Conservation (phyloP, 129 eudicot genomes). For the Artemisia argyi region DNA sequence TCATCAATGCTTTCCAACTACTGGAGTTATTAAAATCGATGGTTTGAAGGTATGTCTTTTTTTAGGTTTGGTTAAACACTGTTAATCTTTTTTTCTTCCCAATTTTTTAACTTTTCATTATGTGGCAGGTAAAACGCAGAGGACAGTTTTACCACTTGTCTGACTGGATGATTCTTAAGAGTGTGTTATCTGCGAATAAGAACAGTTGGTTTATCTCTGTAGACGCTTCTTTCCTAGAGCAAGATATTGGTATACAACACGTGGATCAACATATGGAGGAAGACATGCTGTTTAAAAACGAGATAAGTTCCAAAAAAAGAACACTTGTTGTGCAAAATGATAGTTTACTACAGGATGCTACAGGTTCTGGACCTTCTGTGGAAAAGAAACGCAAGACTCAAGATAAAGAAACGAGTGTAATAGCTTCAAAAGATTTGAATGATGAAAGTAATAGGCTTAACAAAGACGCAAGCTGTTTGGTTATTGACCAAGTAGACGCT, state of each 20-base stretch:
- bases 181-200: slow-evolving; percentile 49
- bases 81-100: neutral
- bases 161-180: slow-evolving; percentile 57
- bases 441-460: slow-evolving; percentile 11
- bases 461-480: slow-evolving; percentile 5
- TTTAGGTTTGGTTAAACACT: slow-evolving; percentile 5
- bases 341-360: slow-evolving; percentile 23
- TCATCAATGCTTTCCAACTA: slow-evolving; percentile 50
- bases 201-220: slow-evolving; percentile 52
- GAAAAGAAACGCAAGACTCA: slow-evolving; percentile 46
- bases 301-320: slow-evolving; percentile 25
- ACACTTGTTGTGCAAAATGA: slow-evolving; percentile 13
- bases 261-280: slow-evolving; percentile 23
- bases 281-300: slow-evolving; percentile 16
- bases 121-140: slow-evolving; percentile 66
- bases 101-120: slow-evolving; percentile 15
- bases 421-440: slow-evolving; percentile 17
- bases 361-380: slow-evolving; percentile 24
- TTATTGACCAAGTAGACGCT: slow-evolving; percentile 14
- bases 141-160: slow-evolving; percentile 57
- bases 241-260: slow-evolving; percentile 22
- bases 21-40: slow-evolving; percentile 47
- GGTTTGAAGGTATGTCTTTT: slow-evolving; percentile 58
- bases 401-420: slow-evolving; percentile 16
- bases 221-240: slow-evolving; percentile 45